Evolutionary conservation across 2,329 filamentous ascomycete species (phyloP).

Genomic region (Alternaria dauci): DNA sequence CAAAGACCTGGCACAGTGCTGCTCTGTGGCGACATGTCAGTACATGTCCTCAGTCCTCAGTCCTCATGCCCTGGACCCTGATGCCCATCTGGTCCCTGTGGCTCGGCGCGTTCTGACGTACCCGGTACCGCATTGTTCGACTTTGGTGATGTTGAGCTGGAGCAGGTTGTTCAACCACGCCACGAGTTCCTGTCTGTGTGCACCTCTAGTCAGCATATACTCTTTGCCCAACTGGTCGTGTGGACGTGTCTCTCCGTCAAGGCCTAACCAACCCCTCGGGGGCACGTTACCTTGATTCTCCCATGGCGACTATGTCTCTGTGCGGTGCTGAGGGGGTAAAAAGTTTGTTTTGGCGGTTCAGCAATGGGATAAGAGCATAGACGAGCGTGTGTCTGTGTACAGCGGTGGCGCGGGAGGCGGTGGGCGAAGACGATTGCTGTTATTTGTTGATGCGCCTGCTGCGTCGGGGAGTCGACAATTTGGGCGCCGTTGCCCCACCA

Average conservation of each 20-base stretch:
- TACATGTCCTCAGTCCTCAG: conserved; percentile 1
- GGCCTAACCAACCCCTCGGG: conserved; percentile 7
- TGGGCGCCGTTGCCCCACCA: conserved; percentile 29
- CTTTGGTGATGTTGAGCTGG: conserved; percentile 96
- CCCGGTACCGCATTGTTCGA: conserved; percentile 99
- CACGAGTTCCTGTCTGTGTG: conserved; percentile 91
- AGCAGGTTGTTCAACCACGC: conserved; percentile 97
- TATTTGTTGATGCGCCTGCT: conserved; percentile 40
- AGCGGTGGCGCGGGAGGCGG: conserved; percentile 15
- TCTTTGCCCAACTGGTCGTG: background rate
- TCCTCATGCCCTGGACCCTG: conserved; percentile 8
- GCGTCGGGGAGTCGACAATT: conserved; percentile 29
- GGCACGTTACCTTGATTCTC: conserved; percentile 67
- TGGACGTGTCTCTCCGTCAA: background rate
- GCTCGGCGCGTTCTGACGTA: conserved; percentile 58
- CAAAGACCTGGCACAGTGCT: conserved; percentile 95
- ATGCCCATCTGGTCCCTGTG: conserved; percentile 12
- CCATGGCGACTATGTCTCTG: conserved; percentile 57
- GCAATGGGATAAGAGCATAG: conserved; percentile 14
- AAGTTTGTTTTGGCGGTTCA: conserved; percentile 9
- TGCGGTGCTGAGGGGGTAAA: background rate
- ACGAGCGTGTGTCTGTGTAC: conserved; percentile 8
- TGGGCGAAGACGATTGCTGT: conserved; percentile 14
- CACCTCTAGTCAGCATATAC: conserved; percentile 28
- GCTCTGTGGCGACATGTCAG: conserved; percentile 66